These are phyloP conservation scores for Excoecaria agallocha DNA, from an alignment of 345 rosid species.

Conservation along the genomic window DNA sequence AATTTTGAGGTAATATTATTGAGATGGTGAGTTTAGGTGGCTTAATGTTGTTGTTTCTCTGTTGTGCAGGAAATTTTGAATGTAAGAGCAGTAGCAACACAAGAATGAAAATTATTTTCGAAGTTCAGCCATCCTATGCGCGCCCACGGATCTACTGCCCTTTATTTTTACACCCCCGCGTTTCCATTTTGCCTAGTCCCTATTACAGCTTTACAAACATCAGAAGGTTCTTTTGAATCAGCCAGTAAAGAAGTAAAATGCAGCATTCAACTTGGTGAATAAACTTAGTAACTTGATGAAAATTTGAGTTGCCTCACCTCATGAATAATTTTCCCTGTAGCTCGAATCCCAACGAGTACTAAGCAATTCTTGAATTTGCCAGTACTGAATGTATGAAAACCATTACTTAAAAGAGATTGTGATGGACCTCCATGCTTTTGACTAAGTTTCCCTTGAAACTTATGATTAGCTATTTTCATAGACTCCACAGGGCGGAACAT, in stretches of 20 bases:
- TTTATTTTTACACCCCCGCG: too few relatives aligned
- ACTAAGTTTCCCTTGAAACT: constrained; percentile 10
- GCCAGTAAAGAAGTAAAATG: neutral
- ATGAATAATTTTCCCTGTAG: constrained; percentile 29
- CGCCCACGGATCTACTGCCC: too few relatives aligned
- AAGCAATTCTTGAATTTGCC: constrained; percentile 7
- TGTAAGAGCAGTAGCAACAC: too few relatives aligned
- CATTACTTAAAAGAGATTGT: constrained; percentile 12
- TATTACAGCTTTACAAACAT: neutral
- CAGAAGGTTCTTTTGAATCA: neutral
- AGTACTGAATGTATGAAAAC: neutral
- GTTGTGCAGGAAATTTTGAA: too few relatives aligned
- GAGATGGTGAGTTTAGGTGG: too few relatives aligned
- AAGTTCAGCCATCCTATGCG: too few relatives aligned
- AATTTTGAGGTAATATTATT: too few relatives aligned
- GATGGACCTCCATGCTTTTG: constrained; percentile 13
- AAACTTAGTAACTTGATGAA: neutral
- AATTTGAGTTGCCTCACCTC: constrained; percentile 24
- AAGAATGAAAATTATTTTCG: too few relatives aligned
- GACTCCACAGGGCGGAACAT: constrained; percentile 11
- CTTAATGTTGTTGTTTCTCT: too few relatives aligned
- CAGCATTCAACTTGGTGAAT: neutral
- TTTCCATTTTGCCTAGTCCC: too few relatives aligned
- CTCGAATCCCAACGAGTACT: constrained; percentile 25
- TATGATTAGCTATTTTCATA: constrained; percentile 14